Conservation (phyloP, 2,329 filamentous ascomycete genomes). For the Fusarium sp. region DNA sequence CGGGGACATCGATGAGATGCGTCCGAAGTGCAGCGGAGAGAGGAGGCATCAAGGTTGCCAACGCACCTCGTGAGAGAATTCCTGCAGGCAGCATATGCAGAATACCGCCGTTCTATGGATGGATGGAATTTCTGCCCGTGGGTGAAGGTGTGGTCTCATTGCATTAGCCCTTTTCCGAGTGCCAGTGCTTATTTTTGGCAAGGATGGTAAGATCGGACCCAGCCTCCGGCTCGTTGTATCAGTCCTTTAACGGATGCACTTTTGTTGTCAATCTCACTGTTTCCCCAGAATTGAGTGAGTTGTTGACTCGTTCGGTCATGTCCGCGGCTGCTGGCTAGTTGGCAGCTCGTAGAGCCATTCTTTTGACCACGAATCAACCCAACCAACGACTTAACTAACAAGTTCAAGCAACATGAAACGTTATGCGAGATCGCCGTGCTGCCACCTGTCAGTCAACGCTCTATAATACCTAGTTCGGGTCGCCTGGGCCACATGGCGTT, state of each 20-base stretch:
- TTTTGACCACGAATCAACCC: constrained; percentile 1
- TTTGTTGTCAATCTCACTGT: constrained; percentile 15
- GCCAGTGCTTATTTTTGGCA: constrained; percentile 38
- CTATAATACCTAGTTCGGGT: not conserved
- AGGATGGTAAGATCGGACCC: constrained; percentile 36
- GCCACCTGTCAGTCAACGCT: constrained; percentile 2
- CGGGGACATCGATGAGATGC: constrained; percentile 31
- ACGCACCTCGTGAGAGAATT: constrained; percentile 31
- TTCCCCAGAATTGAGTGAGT: constrained; percentile 16
- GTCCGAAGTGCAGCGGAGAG: constrained; percentile 32
- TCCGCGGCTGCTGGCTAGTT: not conserved
- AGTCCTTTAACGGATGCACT: constrained; percentile 24
- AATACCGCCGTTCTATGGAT: constrained; percentile 5
- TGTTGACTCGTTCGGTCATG: constrained; percentile 19
- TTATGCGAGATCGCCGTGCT: constrained; percentile 22
- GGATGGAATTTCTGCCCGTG: constrained; percentile 18
- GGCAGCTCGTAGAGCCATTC: not conserved
- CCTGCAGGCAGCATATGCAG: constrained; percentile 28
- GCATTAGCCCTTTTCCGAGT: constrained; percentile 25
- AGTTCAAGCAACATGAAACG: constrained; percentile 1
- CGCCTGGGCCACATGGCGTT: constrained; percentile 3
- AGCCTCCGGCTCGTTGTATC: constrained; percentile 25
- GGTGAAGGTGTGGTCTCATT: constrained; percentile 34
- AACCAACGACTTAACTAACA: constrained; percentile 17
- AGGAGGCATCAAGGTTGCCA: constrained; percentile 34